Conservation (phyloP, 495 filamentous ascomycete genomes). For the Barbatosphaeria neglecta region DNA sequence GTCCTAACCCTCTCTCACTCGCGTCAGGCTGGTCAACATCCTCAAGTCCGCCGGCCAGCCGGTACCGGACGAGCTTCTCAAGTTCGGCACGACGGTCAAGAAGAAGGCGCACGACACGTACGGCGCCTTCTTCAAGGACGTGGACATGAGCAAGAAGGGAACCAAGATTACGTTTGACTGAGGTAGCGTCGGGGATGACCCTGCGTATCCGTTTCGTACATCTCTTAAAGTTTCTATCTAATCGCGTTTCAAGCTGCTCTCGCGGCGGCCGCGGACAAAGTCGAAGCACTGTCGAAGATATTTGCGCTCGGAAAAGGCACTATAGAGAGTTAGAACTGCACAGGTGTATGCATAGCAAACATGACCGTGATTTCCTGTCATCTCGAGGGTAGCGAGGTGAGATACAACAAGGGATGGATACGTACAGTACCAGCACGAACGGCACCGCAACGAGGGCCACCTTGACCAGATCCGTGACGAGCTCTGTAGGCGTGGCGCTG, state of each 20-base stretch:
- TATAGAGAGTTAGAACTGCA: constrained; percentile 25
- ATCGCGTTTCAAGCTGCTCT: background rate
- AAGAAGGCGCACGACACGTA: constrained; percentile 93
- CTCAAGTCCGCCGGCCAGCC: constrained; percentile 78
- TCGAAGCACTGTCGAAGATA: constrained; percentile 43
- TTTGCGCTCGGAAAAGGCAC: constrained; percentile 46
- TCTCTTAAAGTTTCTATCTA: constrained; percentile 11
- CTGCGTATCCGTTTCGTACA: constrained; percentile 2
- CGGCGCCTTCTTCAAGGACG: constrained; percentile 84
- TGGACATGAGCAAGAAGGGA: constrained; percentile 62
- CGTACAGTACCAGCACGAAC: constrained; percentile 51
- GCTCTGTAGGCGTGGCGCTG: constrained; percentile 8
- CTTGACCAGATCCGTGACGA: constrained; percentile 36
- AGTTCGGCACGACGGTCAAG: constrained; percentile 97
- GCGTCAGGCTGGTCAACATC: constrained; percentile 74
- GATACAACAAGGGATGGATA: constrained; percentile 11
- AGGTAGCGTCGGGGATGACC: no score
- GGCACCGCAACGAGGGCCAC: constrained; percentile 37
- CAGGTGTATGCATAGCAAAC: no score
- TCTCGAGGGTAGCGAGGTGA: background rate
- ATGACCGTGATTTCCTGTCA: no score
- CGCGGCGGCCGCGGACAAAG: constrained; percentile 19
- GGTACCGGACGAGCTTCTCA: constrained; percentile 77
- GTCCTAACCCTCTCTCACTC: no score
- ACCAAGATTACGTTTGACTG: constrained; percentile 93